These are phyloP conservation scores for Nidula niveotomentosa DNA, from an alignment of 1,284 basidiomycete genomes.

Conservation along the genomic window DNA sequence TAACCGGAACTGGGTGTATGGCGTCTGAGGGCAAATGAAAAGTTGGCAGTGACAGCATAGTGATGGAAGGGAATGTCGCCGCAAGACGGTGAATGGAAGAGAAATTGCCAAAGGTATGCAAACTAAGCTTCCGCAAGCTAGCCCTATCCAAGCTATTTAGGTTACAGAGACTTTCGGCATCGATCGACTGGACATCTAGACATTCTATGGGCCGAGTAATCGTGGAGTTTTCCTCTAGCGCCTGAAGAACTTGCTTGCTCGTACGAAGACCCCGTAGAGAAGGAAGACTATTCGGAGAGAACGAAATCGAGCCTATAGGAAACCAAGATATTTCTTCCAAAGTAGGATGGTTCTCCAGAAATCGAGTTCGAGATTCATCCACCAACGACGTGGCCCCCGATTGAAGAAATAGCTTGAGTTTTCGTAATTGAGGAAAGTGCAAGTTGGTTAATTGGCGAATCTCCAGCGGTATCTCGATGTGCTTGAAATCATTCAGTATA, in stretches of 20 bases:
- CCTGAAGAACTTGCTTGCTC: conserved; percentile 26
- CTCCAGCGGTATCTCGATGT: conserved; percentile 42
- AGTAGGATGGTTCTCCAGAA: conserved; percentile 38
- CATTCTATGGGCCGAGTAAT: conserved; percentile 27
- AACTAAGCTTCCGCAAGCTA: conserved; percentile 25
- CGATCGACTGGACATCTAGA: conserved; percentile 27
- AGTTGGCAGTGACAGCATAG: conserved; percentile 33
- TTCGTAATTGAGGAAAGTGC: conserved; percentile 36
- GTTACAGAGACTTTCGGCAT: conserved; percentile 21
- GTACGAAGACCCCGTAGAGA: conserved; percentile 33
- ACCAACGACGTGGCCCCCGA: conserved; percentile 30
- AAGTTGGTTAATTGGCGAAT: conserved; percentile 31
- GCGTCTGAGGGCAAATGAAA: conserved; percentile 18
- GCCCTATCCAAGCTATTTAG: conserved; percentile 22
- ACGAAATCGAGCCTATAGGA: conserved; percentile 25
- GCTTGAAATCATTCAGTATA: conserved; percentile 15
- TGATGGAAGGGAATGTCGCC: conserved; percentile 31
- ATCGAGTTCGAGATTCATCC: conserved; percentile 30
- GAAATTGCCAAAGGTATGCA: conserved; percentile 26
- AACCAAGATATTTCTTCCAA: conserved; percentile 43
- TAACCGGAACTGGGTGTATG: conserved; percentile 11
- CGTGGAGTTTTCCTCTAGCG: conserved; percentile 20
- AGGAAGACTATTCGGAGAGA: conserved; percentile 27
- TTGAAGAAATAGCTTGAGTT: conserved; percentile 32
- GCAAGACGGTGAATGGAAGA: conserved; percentile 27